Base-by-base conservation (phyloP, 1,139 yeast genomes). In the Hemisphaericaspora lyxosophila region DNA sequence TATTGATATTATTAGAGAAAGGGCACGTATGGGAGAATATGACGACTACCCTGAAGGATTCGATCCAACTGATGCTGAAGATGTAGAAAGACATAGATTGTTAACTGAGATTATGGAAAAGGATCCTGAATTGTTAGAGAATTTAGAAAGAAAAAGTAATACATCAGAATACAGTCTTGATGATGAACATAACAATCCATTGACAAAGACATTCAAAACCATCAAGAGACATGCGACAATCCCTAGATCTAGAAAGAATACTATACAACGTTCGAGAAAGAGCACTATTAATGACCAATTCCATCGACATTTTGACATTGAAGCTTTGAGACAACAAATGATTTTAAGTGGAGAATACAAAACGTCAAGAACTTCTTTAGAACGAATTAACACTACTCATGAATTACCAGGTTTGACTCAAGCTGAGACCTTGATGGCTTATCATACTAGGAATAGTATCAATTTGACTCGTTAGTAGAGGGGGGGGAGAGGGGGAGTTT, bases 21-120 rank as follows among this genome's bases (percentile, higher is more conserved):
- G 67, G 44, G 73, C 65, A 8, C 59, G 67, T 16, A 51, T 55
- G 36, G 81, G 82, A 4, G 69, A 59, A 34, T 78, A 61, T 53
- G 70, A 65, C 36, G 68, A 65, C 28, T 79, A 73, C 50, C 81
- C 80, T 4, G 59, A 55, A 18, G 78, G 78, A 14, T 79, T 71
- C 51, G 85, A 79, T 55, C 85, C 85, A 24, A 79, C 85, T n/a
- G 67, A 75, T 55, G 47, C 57, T 15, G 67, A 64, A 50, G 72
- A 72, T 60, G 59, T 73, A 40, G 70, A 70, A 49, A 57, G 63
- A 55, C 65, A 70, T 57, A 51, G 76, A 49, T 49, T 71, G 16
- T 53, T 70, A 35, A 59, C 55, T 15, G 60, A 63, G 33, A 55
- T 70, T 19, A 63, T 64, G 31, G 59, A 62, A 12, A 54, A 53